Evolutionary conservation across 306 rosid genomes (phyloP).

Genomic region (Glycine soja): DNA sequence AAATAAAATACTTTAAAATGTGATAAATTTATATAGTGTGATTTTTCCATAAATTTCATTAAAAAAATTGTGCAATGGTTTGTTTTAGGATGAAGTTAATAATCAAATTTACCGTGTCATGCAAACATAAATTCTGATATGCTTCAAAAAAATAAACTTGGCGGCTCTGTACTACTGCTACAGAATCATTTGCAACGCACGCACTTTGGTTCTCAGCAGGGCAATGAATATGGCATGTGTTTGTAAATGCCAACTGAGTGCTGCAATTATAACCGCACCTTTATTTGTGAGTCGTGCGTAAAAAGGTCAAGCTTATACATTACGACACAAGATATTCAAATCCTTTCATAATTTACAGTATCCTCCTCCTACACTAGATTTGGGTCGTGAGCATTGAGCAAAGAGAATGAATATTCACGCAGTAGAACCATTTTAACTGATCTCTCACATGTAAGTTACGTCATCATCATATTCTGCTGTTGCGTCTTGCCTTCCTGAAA

Average conservation of each 20-base stretch:
- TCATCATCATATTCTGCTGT: slow-evolving; percentile 51
- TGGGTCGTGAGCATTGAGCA: not conserved
- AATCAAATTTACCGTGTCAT: not conserved
- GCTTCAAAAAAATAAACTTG: not conserved
- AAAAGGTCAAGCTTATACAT: not conserved
- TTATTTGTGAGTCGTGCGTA: no score
- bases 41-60: no score
- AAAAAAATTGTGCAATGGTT: no score
- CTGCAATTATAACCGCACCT: no score
- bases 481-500: slow-evolving; percentile 47
- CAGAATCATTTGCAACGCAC: no score
- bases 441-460: slow-evolving; percentile 60
- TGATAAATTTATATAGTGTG: no score
- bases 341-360: slow-evolving; percentile 39
- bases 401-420: not conserved
- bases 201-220: not conserved
- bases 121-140: not conserved
- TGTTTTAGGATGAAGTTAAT: no score
- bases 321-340: slow-evolving; percentile 32
- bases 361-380: slow-evolving; percentile 37
- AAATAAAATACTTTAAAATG: no score
- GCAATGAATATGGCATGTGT: no score
- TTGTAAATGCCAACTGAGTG: no score
- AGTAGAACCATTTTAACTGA: slow-evolving; percentile 35
- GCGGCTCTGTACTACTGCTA: no score